phyloP scores from a whole-genome alignment of 305 asterid species.

The Fraxinus floribunda region DNA sequence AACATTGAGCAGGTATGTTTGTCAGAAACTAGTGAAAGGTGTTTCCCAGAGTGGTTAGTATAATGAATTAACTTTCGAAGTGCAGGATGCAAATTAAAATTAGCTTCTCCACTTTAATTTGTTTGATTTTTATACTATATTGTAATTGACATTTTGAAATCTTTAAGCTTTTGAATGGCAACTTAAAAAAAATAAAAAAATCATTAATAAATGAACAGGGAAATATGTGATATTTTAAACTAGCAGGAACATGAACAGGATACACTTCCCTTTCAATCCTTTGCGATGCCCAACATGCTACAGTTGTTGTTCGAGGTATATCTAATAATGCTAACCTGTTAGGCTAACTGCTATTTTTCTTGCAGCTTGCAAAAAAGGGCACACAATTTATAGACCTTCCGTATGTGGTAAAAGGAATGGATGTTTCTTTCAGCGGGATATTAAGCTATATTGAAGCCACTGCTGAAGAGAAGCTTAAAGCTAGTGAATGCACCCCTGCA shows the following conservation, averaged over 20 bases:
- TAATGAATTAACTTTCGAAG: not conserved
- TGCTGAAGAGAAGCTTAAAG: conserved; percentile 77
- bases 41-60: not conserved
- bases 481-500: conserved; percentile 47
- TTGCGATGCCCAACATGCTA: not conserved
- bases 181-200: not conserved
- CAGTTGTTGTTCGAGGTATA: not conserved
- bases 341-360: conserved; percentile 13
- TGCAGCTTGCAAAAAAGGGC: conserved; percentile 93
- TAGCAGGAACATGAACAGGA: not conserved
- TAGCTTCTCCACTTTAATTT: not conserved
- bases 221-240: not conserved
- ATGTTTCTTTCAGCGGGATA: conserved; percentile 95
- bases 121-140: not conserved
- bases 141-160: not conserved
- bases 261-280: no score
- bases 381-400: conserved; percentile 87
- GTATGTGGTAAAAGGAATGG: conserved; percentile 97
- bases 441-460: conserved; percentile 87
- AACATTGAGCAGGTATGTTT: conserved; percentile 82
- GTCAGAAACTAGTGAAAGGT: not conserved
- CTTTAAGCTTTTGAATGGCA: not conserved
- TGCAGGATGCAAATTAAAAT: not conserved
- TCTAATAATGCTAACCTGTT: not conserved
- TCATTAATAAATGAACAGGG: not conserved